A percentile compares a stretch with the other conserved stretches of the same genome.
Evolutionary conservation across 169 alveolate genomes (phyloP).

Genomic region (Babesia ovata): DNA sequence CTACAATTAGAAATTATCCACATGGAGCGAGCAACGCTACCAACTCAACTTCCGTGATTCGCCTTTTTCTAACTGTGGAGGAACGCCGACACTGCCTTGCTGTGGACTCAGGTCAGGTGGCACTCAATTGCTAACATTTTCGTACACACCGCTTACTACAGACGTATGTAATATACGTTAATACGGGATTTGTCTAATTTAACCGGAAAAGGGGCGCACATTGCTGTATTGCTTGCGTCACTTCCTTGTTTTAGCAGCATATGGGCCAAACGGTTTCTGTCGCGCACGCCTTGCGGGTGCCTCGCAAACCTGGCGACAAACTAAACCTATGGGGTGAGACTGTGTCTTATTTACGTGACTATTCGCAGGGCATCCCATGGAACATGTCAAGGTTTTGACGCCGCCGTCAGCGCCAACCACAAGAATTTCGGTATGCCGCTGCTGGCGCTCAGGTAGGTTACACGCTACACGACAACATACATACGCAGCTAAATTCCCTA

Average conservation of each 20-base stretch:
- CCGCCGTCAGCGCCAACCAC: constrained; percentile 51
- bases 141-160: no score
- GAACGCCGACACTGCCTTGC: no score
- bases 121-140: no score
- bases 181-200: neutral
- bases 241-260: neutral
- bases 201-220: neutral
- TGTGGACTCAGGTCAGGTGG: no score
- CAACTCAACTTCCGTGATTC: no score
- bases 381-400: constrained; percentile 44
- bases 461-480: neutral
- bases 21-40: no score
- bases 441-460: constrained; percentile 77
- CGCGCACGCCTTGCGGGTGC: constrained; percentile 10
- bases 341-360: neutral
- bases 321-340: constrained; percentile 44
- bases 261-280: constrained; percentile 37
- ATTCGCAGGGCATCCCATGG: constrained; percentile 44
- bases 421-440: constrained; percentile 78
- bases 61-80: no score
- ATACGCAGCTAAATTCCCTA: constrained; percentile 76
- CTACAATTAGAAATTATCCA: no score
- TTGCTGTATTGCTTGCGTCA: neutral
- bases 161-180: no score
- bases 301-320: constrained; percentile 48